A percentile compares a stretch with the other conserved stretches of the same genome.
These are phyloP conservation scores for Elaeis oleifera DNA, from an alignment of 202 grass and related monocot genomes.

Conservation along the genomic window DNA sequence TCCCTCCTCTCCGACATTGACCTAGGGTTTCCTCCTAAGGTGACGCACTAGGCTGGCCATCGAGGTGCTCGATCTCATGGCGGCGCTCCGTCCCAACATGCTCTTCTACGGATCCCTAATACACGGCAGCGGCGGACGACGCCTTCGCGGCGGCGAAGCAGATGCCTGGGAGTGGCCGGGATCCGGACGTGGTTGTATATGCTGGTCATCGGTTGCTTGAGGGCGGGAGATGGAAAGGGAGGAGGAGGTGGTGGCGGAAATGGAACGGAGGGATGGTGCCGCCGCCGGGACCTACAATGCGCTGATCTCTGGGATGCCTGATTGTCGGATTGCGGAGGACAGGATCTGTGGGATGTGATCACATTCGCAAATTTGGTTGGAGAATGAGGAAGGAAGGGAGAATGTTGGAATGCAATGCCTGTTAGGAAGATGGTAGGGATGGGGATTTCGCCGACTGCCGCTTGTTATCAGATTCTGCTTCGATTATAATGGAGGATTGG, in stretches of 20 bases:
- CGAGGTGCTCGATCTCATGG: constrained; percentile 4
- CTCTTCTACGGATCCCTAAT: constrained; percentile 13
- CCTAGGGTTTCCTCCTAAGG: too few species aligned
- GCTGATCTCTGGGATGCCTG: too few species aligned
- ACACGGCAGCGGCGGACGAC: neutral
- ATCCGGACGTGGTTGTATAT: too few species aligned
- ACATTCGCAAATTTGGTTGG: neutral
- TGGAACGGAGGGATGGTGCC: too few species aligned
- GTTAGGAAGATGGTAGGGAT: constrained; percentile 7
- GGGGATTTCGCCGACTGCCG: neutral
- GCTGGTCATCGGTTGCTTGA: too few species aligned
- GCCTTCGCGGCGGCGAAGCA: neutral
- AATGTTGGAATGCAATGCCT: neutral
- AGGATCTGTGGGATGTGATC: too few species aligned
- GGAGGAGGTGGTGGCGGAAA: too few species aligned
- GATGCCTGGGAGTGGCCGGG: too few species aligned
- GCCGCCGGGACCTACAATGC: too few species aligned
- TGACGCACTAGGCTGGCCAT: neutral
- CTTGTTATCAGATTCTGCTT: constrained; percentile 4
- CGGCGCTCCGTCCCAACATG: neutral
- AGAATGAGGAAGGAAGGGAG: constrained; percentile 3
- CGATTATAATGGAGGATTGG: neutral
- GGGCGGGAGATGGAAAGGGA: too few species aligned
- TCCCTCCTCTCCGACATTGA: too few species aligned
- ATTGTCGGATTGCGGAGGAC: too few species aligned